A percentile compares a stretch with the other conserved stretches of the same genome.
Conservation (phyloP, 192 early-diverging fungal genomes). For the Coemansia sp. region DNA sequence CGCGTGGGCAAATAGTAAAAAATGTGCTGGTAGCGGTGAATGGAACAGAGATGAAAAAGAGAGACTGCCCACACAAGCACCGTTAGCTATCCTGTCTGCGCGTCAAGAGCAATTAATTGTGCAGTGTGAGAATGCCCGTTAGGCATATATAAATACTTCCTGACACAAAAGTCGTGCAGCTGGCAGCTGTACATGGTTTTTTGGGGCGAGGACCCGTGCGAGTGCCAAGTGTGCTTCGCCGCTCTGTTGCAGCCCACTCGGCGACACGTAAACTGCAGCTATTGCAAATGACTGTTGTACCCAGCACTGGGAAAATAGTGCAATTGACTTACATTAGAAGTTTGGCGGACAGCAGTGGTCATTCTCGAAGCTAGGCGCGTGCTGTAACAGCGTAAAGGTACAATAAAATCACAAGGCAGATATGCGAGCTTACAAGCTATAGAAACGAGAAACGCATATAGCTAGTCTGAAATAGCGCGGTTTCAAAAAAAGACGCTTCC, state of each 20-base stretch:
- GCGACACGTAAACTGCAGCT: background rate
- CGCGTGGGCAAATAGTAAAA: background rate
- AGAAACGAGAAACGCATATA: conserved; percentile 7
- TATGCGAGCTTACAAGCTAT: conserved; percentile 16
- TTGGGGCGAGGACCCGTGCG: background rate
- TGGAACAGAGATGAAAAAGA: background rate
- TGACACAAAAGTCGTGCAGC: conserved; percentile 1
- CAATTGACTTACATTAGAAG: conserved; percentile 39
- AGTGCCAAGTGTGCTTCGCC: background rate
- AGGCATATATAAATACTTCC: background rate
- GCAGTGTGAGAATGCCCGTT: conserved; percentile 7
- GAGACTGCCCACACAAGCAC: background rate
- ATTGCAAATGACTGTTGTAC: no score
- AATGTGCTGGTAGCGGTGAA: background rate
- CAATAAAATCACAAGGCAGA: background rate
- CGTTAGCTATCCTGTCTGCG: background rate
- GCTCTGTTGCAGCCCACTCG: background rate
- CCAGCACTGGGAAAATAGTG: background rate
- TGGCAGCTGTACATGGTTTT: background rate
- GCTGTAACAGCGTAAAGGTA: conserved; percentile 8
- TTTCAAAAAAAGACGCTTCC: conserved; percentile 5
- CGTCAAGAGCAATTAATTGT: conserved; percentile 10
- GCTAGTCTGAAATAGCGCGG: conserved; percentile 6
- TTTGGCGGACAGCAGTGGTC: conserved; percentile 30
- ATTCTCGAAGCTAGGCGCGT: conserved; percentile 19